Percentiles rank a stretch among this genome's conserved stretches.
Conservation (phyloP, 257 asterid genomes). For the Prunella vulgaris region DNA sequence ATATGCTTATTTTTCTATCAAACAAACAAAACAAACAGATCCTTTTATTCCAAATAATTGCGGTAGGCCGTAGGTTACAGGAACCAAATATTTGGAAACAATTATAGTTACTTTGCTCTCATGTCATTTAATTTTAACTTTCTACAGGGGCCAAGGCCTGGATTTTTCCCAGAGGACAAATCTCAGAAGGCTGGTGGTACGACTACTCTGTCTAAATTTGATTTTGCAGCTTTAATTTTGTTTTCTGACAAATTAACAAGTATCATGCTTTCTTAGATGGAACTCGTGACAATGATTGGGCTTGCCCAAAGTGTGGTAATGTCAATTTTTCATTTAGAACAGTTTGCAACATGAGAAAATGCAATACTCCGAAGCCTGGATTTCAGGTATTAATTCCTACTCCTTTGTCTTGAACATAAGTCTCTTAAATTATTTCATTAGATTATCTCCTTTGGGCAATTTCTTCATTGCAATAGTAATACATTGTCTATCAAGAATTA, state of each 20-base stretch:
- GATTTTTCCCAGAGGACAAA: slow-evolving; percentile 56
- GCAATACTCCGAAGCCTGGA: slow-evolving; percentile 92
- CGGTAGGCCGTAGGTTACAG: too few species aligned
- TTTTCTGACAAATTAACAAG: slow-evolving; percentile 4
- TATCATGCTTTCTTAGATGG: slow-evolving; percentile 47
- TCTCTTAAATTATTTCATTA: neutral
- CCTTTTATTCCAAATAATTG: too few species aligned
- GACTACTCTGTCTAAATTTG: slow-evolving; percentile 14
- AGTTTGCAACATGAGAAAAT: slow-evolving; percentile 92
- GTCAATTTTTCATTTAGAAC: slow-evolving; percentile 80
- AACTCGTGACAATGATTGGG: slow-evolving; percentile 86
- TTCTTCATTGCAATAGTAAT: neutral
- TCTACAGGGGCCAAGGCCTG: slow-evolving; percentile 71
- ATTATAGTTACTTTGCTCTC: neutral
- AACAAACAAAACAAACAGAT: too few species aligned
- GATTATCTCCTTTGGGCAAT: neutral
- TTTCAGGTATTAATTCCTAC: slow-evolving; percentile 52
- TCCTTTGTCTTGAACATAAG: neutral
- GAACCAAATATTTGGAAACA: too few species aligned
- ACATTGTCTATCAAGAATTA: neutral
- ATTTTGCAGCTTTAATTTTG: neutral
- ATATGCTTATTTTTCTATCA: neutral
- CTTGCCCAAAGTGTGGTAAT: slow-evolving; percentile 87
- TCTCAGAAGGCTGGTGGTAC: slow-evolving; percentile 50
- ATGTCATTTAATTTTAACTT: neutral